Conservation (phyloP, 306 rosid genomes). For the Lablab purpureus region DNA sequence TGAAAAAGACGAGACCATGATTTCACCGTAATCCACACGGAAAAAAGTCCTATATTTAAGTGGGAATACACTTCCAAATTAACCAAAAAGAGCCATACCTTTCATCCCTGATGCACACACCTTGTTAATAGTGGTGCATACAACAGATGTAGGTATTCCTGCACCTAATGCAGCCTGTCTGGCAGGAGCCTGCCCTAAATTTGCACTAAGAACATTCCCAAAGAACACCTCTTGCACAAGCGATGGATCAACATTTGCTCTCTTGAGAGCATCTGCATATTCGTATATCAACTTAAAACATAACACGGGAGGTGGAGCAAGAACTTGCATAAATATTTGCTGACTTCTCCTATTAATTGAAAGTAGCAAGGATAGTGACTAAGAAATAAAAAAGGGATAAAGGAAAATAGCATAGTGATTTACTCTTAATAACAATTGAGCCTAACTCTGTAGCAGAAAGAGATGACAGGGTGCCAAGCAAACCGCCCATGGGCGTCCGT, state of each 20-base stretch:
- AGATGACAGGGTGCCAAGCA: constrained; percentile 84
- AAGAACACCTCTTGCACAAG: constrained; percentile 95
- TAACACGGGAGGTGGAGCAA: constrained; percentile 10
- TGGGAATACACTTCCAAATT: constrained; percentile 7
- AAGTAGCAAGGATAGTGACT: background rate
- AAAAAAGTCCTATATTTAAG: background rate
- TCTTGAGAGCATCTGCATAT: constrained; percentile 78
- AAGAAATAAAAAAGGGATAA: constrained; percentile 5
- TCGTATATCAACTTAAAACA: constrained; percentile 27
- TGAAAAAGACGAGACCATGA: constrained; percentile 33
- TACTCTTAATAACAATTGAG: constrained; percentile 73
- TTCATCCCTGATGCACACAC: constrained; percentile 94
- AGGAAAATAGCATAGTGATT: background rate
- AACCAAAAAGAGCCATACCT: constrained; percentile 54
- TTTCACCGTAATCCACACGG: background rate
- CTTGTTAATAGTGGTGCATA: constrained; percentile 93
- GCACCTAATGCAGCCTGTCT: constrained; percentile 96
- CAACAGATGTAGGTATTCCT: constrained; percentile 77
- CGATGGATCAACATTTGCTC: constrained; percentile 83
- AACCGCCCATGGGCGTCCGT: constrained; percentile 87
- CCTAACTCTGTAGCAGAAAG: constrained; percentile 89
- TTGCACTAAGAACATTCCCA: constrained; percentile 92
- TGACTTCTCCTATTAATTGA: background rate
- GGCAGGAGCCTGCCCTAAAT: constrained; percentile 97
- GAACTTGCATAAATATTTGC: constrained; percentile 12